These are phyloP conservation scores for Monosporascus sp. DNA, from an alignment of 2,329 filamentous ascomycete genomes.

Conservation along the genomic window DNA sequence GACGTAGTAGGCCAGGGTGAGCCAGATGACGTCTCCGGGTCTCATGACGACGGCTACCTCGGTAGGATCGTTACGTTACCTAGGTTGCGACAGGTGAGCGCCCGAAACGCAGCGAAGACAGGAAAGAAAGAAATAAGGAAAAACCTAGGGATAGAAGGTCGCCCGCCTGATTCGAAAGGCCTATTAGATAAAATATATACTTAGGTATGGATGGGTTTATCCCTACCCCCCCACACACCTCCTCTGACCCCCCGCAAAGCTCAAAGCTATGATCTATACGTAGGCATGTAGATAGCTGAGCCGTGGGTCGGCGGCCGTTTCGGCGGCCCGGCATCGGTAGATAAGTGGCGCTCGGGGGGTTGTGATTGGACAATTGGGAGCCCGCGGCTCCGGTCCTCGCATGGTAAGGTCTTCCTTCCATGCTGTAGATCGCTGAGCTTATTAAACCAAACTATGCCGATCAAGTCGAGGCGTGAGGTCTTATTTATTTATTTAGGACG, in stretches of 20 bases:
- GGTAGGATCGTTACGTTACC: background rate
- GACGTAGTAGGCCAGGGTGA: conserved; percentile 19
- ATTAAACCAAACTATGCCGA: too few species aligned
- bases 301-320: background rate
- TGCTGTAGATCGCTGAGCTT: background rate
- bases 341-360: background rate
- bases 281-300: background rate
- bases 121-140: too few species aligned
- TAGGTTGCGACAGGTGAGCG: background rate
- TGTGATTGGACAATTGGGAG: background rate
- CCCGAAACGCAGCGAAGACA: too few species aligned
- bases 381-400: background rate
- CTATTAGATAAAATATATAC: too few species aligned
- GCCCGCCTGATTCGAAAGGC: too few species aligned
- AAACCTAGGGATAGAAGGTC: too few species aligned
- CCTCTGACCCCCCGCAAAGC: too few species aligned
- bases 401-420: background rate
- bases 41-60: conserved; percentile 13
- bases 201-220: too few species aligned
- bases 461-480: too few species aligned
- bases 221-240: too few species aligned
- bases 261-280: too few species aligned
- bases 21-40: conserved; percentile 12
- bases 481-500: too few species aligned
- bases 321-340: background rate